Evolutionary conservation across 345 rosid species (phyloP).

Genomic region (Bretschneidera sinensis): DNA sequence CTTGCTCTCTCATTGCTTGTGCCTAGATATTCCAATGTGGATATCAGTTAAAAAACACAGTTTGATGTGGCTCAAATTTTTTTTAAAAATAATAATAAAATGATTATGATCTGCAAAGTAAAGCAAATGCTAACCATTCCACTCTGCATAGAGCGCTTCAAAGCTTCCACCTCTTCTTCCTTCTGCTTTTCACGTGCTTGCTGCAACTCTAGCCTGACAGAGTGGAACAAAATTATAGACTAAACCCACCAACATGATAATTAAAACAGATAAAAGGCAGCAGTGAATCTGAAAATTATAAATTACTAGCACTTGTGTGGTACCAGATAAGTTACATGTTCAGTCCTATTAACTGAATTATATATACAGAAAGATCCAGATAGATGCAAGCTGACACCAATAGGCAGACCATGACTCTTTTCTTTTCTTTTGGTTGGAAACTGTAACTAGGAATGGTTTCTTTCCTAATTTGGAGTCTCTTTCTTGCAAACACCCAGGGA

Average conservation of each 20-base stretch:
- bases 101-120: background rate
- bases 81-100: background rate
- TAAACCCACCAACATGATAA: background rate
- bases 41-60: background rate
- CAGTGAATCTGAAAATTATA: too few relatives aligned
- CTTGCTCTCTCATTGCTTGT: conserved; percentile 97
- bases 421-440: background rate
- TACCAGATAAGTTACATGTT: background rate
- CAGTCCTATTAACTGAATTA: background rate
- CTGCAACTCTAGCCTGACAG: conserved; percentile 68
- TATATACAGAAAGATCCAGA: background rate
- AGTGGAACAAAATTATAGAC: conserved; percentile 3
- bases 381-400: background rate
- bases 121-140: conserved; percentile 73
- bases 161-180: conserved; percentile 72
- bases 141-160: conserved; percentile 83
- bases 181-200: conserved; percentile 81
- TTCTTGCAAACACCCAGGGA: too few relatives aligned
- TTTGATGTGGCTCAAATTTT: background rate
- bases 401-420: background rate
- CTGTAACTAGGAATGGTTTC: too few relatives aligned
- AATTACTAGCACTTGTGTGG: too few relatives aligned
- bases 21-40: conserved; percentile 44
- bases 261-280: too few relatives aligned
- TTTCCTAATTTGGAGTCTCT: too few relatives aligned